Evolutionary conservation across 2,329 filamentous ascomycete species (phyloP), one percentile per base, ranked within the genome.

Genomic region (Alternaria rosae): DNA sequence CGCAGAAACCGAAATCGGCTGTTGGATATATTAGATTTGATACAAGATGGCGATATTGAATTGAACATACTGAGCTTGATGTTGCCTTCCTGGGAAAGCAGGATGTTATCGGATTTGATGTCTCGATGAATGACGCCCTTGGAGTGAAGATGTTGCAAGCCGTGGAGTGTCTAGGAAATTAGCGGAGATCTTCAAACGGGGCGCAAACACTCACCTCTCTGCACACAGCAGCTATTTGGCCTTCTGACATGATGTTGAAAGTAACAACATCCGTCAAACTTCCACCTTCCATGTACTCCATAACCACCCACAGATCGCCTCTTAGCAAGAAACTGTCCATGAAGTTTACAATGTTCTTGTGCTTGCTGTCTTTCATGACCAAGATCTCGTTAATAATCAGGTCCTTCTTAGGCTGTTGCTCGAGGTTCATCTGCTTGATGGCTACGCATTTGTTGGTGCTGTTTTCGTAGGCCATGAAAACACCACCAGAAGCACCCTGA

Each of bases 241-340:
- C 93, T 80, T 99, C 95, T 8, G 91, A 94, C 95, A 99, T 98
- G 76, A 98, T 97, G 82, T 98, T 98, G 82, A 97, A 98, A 4
- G 95, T 99, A 59, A 99, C 95, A 56, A 99, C 95, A 80, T 99
- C 95, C 11, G 95, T 99, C 78, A 99, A 84, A 80, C 93, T 97
- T 66, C 95, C 95, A 62, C 95, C 95, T 80, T 99, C 94, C 95
- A 99, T 99, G 76, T 94, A 99, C 82, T 99, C 95, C 95, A 99
- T 99, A 32, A 98, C 93, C 2, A 99, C 95, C 95, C 95, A 99
- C 28, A 99, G 84, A 79, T 98, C 95, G 44, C 94, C 92, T 12
- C 88, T 87, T 60, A 94, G 91, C 11, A 99, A 85, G 79, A 94
- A 98, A 78, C 94, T 97, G 83, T 98, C 95, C 82, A 98, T 94